Conservation (phyloP, 164 flowering plant species). For the Vitis rotundifolia region DNA sequence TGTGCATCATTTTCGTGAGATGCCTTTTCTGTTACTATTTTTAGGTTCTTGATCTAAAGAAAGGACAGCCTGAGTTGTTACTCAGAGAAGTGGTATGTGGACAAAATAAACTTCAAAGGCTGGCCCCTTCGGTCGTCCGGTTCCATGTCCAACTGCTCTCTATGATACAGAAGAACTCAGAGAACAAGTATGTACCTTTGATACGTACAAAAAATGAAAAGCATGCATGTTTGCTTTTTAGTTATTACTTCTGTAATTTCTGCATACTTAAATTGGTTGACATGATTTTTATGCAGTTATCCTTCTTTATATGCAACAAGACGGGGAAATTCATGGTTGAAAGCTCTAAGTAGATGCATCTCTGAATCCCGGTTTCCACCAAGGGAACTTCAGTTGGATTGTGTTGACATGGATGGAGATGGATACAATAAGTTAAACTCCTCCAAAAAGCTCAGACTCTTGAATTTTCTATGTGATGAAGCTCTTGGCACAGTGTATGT, state of each 20-base stretch:
- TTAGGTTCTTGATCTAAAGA: conserved; percentile 22
- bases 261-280: not conserved
- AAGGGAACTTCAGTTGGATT: conserved; percentile 9
- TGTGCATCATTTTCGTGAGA: not conserved
- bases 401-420: not conserved
- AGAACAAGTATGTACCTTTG: conserved; percentile 11
- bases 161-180: conserved; percentile 15
- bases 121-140: conserved; percentile 3
- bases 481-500: conserved; percentile 25
- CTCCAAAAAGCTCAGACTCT: conserved; percentile 19
- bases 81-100: conserved; percentile 20
- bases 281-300: conserved; percentile 3
- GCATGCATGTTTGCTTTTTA: not conserved
- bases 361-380: conserved; percentile 5
- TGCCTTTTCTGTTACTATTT: not conserved
- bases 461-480: conserved; percentile 31
- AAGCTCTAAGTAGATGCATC: conserved; percentile 12
- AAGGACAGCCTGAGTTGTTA: conserved; percentile 19
- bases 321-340: conserved; percentile 12
- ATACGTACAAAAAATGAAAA: not conserved
- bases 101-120: conserved; percentile 3
- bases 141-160: conserved; percentile 20
- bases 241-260: not conserved
- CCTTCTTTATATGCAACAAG: not conserved
- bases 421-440: conserved; percentile 8